Conservation (phyloP, 345 rosid species). For the Populus alba region DNA sequence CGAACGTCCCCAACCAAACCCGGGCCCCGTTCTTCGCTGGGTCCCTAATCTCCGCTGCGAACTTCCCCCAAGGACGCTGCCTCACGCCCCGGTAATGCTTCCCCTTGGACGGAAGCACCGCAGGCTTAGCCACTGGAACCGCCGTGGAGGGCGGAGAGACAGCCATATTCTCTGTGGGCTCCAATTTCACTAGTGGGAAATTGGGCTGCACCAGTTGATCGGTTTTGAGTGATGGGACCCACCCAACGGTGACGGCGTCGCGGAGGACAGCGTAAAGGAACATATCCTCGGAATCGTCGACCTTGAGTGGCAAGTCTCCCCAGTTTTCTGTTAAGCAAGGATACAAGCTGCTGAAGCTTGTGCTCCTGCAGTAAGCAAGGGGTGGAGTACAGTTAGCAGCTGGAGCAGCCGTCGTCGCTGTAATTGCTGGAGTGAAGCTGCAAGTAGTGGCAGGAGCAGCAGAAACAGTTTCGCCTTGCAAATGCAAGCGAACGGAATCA, state of each 20-base stretch:
- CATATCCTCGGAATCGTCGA: constrained; percentile 88
- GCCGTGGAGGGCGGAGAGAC: constrained; percentile 6
- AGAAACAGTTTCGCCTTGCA: constrained; percentile 44
- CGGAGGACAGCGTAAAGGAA: constrained; percentile 61
- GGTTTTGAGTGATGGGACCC: constrained; percentile 60
- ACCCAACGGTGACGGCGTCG: constrained; percentile 70
- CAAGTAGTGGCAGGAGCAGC: background rate
- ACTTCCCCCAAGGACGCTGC: constrained; percentile 98
- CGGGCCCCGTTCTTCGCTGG: constrained; percentile 98
- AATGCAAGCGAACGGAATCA: constrained; percentile 52
- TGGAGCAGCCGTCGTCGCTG: background rate
- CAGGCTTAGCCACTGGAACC: constrained; percentile 13
- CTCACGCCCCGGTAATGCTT: constrained; percentile 95
- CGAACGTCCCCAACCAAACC: constrained; percentile 97
- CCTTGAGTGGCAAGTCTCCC: constrained; percentile 86
- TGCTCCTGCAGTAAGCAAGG: constrained; percentile 49
- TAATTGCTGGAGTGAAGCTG: background rate
- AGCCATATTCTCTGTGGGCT: constrained; percentile 19
- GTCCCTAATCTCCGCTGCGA: constrained; percentile 96
- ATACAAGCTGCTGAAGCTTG: constrained; percentile 63
- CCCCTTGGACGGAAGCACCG: constrained; percentile 46
- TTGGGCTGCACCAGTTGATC: background rate
- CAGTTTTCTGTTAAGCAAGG: constrained; percentile 85
- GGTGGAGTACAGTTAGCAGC: constrained; percentile 1
- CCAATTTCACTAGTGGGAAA: constrained; percentile 39